Evolutionary conservation across 495 filamentous ascomycete genomes (phyloP), one percentile per base, ranked within the genome.

Genomic region (Tuber umbilicatum): DNA sequence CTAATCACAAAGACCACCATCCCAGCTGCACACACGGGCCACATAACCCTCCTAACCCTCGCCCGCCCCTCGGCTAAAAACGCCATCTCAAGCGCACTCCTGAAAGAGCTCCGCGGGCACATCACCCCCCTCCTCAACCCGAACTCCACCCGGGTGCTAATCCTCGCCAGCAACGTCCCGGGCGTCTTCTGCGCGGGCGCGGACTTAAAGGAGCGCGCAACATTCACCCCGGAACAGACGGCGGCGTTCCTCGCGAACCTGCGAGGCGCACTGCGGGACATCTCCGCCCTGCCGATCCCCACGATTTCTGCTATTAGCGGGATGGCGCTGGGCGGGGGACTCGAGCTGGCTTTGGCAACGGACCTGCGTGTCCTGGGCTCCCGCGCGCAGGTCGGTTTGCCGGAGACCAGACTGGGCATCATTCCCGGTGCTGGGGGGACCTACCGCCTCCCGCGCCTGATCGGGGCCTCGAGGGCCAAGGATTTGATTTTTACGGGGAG

Each of bases 371-470:
- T 99, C 73, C 89, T 97, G 77, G 86, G 89, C 47, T 90, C 91
- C 19, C 89, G 87, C 64, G 90, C 91, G 37, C 84, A 86, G 68
- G 89, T 99, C 73, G 94, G 89, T 1, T 87, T 99, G 3, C 95
- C 95, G 2, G 95, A 99, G 80, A 97, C 95, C 0, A 85, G 93
- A 0, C 87, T 99, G 1, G 95, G 91, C 37, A 98, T 99, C 80
- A 91, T 98, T 74, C 95, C 95, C 9, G 95, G 95, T 67, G 96
- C 95, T 0, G 95, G 95, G 9, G 95, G 95, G 27, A 97, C 94
- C 0, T 94, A 92, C 82, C 89, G 95, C 6, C 87, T 99, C 0
- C 93, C 92, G 0, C 84, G 83, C 0, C 80, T 98, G 23, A 90
- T 98, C 72, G 96, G 95, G 6, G 82, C 89, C 6, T 83, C 86